Base-by-base conservation (phyloP, 352 stramenopile genomes). In the Globisporangium mamillatum region DNA sequence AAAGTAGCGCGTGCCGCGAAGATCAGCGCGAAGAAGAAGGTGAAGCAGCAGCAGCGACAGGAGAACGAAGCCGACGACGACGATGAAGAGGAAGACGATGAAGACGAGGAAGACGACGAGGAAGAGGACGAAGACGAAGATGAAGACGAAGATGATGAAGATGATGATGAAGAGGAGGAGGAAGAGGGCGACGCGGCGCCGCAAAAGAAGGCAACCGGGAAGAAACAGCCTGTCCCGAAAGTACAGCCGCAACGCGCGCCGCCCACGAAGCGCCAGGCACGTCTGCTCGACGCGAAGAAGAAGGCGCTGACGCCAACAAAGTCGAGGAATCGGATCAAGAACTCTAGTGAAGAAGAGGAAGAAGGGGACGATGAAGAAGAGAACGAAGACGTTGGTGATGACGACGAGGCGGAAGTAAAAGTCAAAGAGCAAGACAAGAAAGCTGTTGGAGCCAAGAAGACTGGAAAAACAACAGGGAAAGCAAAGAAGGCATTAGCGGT, bases 31-130 rank as follows among this genome's bases (percentile, higher is more conserved):
- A 71, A 10, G 73, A 79, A 46, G 75, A 81, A 50, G 73, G 75
- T 29, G 36, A 69, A 67, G 62, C 68, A 66, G 48, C 70, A 64
- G 25, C 63, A 57, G 63, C 48, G 61, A 16, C 53, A 27, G 72
- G 79, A 22, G 71, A 75, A 84, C 4, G 75, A 78, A 8, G 75
- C 85, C 6, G 76, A 78, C 3, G 76, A 78, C 16, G 72, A 79
- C 16, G 74, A 75, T 2, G 70, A 75, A 2, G 62, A 81, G 12
- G 60, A 65, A 0, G 69, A 82, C 12, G 69, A 75, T 1, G 61
- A 72, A 0, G 70, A 76, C 0, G 73, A 74, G 2, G 66, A 75
- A 0, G 64, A 76, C 3, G 69, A 68, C 3, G 72, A 69, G 2
- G 60, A 65, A 14, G 64, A 72, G 0, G 63, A 76, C 1, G 59